Conservation (phyloP, 495 filamentous ascomycete species). For the Penicillium atrosanguineum region DNA sequence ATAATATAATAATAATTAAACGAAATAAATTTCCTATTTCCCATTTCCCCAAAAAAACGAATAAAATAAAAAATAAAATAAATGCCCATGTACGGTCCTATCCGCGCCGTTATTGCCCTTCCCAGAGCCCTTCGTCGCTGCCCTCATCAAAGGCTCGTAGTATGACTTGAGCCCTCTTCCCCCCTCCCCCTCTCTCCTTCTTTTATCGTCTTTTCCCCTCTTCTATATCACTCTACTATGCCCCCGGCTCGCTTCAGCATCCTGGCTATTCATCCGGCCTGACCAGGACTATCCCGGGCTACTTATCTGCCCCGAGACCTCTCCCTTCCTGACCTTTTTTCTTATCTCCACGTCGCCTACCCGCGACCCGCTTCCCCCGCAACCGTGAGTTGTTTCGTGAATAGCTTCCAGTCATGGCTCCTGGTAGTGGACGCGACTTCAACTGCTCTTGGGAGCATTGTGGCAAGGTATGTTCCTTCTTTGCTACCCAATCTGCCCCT, state of each 20-base stretch:
- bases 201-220: constrained; percentile 4
- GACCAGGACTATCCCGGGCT: constrained; percentile 19
- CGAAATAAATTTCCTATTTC: neutral
- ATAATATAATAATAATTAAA: neutral
- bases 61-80: constrained; percentile 1
- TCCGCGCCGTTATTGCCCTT: constrained; percentile 29
- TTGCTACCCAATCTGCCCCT: neutral
- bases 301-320: constrained; percentile 1
- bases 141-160: neutral
- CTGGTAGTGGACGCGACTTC: constrained; percentile 45
- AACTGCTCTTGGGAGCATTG: constrained; percentile 48
- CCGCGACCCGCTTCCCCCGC: constrained; percentile 22
- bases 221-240: constrained; percentile 22
- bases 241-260: constrained; percentile 14
- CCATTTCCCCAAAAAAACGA: neutral
- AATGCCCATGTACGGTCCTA: constrained; percentile 12
- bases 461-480: constrained; percentile 37
- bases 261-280: constrained; percentile 20
- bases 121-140: constrained; percentile 8
- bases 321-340: neutral
- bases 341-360: constrained; percentile 13
- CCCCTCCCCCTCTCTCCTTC: constrained; percentile 4
- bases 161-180: constrained; percentile 11
- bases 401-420: constrained; percentile 35
- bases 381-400: constrained; percentile 7